Conservation (phyloP, 768 basidiomycete species). For the Kwoniella botswanensis region DNA sequence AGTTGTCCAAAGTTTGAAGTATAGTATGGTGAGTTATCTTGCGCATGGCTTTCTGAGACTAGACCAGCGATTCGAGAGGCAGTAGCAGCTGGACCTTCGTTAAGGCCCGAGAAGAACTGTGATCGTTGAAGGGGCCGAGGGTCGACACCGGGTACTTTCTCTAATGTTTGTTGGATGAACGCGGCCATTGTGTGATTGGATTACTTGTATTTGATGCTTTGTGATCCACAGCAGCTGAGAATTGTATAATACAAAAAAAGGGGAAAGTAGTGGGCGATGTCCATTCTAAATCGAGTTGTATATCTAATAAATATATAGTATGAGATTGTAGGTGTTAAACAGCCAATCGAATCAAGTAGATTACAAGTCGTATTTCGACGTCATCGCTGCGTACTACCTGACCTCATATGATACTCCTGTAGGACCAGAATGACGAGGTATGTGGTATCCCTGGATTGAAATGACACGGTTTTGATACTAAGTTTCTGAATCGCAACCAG, state of each 20-base stretch:
- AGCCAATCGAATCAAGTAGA: too few relatives aligned
- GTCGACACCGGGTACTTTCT: slow-evolving; percentile 51
- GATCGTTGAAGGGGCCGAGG: slow-evolving; percentile 49
- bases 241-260: too few relatives aligned
- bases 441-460: too few relatives aligned
- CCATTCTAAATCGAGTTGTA: neutral
- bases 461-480: too few relatives aligned
- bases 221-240: too few relatives aligned
- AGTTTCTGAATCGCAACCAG: too few relatives aligned
- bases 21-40: slow-evolving; percentile 48
- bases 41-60: slow-evolving; percentile 37
- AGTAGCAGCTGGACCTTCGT: slow-evolving; percentile 52
- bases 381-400: too few relatives aligned
- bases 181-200: slow-evolving; percentile 8
- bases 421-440: too few relatives aligned
- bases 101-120: slow-evolving; percentile 51
- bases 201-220: too few relatives aligned
- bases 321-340: too few relatives aligned
- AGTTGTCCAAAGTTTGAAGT: slow-evolving; percentile 56
- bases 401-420: too few relatives aligned
- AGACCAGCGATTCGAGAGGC: slow-evolving; percentile 52
- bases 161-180: slow-evolving; percentile 42
- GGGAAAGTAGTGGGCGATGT: neutral
- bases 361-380: too few relatives aligned
- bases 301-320: neutral